Evolutionary conservation across 2,329 filamentous ascomycete genomes (phyloP).

Genomic region (Ophiocordyceps camponoti-floridani): DNA sequence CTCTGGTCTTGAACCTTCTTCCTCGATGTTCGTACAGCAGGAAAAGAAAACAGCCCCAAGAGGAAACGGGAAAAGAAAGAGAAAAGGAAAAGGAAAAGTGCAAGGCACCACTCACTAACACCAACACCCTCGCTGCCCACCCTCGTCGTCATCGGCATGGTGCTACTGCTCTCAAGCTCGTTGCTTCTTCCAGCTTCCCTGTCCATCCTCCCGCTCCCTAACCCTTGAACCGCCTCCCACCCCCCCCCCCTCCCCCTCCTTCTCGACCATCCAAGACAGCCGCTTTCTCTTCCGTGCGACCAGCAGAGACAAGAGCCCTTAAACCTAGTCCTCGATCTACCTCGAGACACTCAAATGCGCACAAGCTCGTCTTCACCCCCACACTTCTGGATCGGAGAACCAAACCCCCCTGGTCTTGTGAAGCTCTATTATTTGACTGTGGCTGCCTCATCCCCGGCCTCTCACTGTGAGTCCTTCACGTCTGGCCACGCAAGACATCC

Average conservation of each 20-base stretch:
- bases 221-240: background rate
- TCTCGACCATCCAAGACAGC: background rate
- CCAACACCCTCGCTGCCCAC: background rate
- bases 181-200: background rate
- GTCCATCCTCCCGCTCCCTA: background rate
- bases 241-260: background rate
- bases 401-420: background rate
- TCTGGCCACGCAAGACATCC: background rate
- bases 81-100: slow-evolving; percentile 1
- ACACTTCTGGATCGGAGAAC: background rate
- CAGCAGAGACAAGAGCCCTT: background rate
- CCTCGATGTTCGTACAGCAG: background rate
- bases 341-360: background rate
- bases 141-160: background rate
- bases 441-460: background rate
- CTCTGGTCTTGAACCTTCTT: background rate
- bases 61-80: background rate
- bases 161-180: background rate
- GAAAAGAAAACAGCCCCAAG: background rate
- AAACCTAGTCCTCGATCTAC: background rate
- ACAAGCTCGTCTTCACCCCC: background rate
- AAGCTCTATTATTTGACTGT: background rate
- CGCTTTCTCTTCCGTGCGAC: background rate
- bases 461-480: background rate
- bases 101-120: background rate